phyloP scores from a whole-genome alignment of 306 rosid species.

The Cucumis sativus region DNA sequence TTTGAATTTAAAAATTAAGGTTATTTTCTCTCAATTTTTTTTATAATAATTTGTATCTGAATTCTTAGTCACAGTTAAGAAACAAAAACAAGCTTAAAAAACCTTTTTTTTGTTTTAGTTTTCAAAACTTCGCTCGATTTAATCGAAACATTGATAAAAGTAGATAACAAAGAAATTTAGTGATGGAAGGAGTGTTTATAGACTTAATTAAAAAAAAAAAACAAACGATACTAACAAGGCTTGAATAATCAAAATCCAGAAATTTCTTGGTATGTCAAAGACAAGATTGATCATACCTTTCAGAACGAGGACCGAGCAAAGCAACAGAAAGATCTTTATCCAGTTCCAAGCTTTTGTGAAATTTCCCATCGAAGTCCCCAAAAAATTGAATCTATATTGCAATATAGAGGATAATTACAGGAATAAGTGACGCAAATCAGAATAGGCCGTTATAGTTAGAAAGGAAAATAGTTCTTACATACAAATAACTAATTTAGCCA shows the following conservation, averaged over 20 bases:
- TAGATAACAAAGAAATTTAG: neutral
- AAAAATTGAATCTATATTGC: conserved; percentile 64
- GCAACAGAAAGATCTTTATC: conserved; percentile 78
- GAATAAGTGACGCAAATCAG: neutral
- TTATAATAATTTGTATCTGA: too few relatives aligned
- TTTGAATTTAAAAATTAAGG: too few relatives aligned
- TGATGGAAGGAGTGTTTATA: neutral
- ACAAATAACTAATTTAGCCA: neutral
- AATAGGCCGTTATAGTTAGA: neutral
- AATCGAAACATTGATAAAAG: too few relatives aligned
- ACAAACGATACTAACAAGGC: too few relatives aligned
- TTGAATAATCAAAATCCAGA: neutral
- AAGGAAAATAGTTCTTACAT: neutral
- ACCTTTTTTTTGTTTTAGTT: neutral
- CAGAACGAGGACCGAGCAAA: conserved; percentile 78
- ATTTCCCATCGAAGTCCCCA: conserved; percentile 91
- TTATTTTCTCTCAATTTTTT: too few relatives aligned
- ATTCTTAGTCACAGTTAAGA: too few relatives aligned
- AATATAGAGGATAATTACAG: neutral
- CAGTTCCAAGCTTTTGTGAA: conserved; percentile 79
- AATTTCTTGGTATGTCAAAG: neutral
- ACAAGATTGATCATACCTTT: conserved; percentile 34
- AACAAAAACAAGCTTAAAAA: too few relatives aligned
- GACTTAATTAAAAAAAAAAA: neutral
- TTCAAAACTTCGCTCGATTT: neutral